Evolutionary conservation across 148 eudicot species (phyloP), one percentile per base, ranked within the genome.

Genomic region (Linanthus parryae): DNA sequence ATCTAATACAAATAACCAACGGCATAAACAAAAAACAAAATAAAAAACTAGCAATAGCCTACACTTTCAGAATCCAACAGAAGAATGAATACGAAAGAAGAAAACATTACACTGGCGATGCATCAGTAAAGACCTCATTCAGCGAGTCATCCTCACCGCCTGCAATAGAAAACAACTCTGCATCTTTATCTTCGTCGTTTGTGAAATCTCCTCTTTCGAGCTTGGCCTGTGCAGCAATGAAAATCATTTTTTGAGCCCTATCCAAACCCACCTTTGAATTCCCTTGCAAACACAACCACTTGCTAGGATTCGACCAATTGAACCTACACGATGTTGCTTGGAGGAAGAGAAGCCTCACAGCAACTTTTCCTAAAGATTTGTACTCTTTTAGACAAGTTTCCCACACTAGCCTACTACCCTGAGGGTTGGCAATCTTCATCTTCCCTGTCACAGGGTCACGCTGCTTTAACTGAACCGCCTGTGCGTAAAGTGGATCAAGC

Each of bases 251-350:
- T 51, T 73, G 78, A 59, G 73, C 66, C 57, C 59, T 68, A 10
- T 68, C 73, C 25, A 64, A 29, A 37, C 66, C 69, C 14, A 31
- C 33, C 47, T 48, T 66, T 11, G 75, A 65, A 18, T 55, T 50
- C 14, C 59, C 50, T 62, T 66, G 71, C 21, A 25, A 26, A 36
- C 56, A 56, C 24, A 62, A 52, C 65, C 76, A 67, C 47, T 48
- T 62, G 47, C 42, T 57, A 15, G 48, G 56, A 19, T 69, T 48
- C 73, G 63, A 59, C 50, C 57, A 55, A 39, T 64, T 63, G 19
- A 68, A 56, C 46, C 78, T 63, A 36, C 66, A 63, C n/a, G 78
- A 73, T 25, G 78, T 73, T 28, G 73, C 78, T n/a, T 64, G 73
- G 41, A 73, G 78, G 56, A 73, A 73, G 40, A 73, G 69, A 49